These are phyloP conservation scores for Eutypa lata DNA, from an alignment of 2,329 filamentous ascomycete species.

Conservation along the genomic window DNA sequence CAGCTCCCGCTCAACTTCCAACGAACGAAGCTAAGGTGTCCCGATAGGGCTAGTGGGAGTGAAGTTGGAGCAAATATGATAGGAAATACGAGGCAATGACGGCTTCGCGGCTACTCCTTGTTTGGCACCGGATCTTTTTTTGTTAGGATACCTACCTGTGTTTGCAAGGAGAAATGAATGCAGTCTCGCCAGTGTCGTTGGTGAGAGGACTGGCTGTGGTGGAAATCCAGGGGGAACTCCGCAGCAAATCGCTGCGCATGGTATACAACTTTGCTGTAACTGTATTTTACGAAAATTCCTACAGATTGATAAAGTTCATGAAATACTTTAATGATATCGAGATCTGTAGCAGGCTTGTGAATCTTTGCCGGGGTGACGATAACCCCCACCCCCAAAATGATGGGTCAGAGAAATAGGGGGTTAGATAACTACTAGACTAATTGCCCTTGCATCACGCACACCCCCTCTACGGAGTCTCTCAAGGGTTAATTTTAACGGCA, in stretches of 20 bases:
- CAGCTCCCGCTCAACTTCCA: too few species aligned
- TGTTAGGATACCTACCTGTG: conserved; percentile 9
- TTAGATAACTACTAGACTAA: too few species aligned
- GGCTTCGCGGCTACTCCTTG: not conserved
- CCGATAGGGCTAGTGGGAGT: not conserved
- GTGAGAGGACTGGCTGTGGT: not conserved
- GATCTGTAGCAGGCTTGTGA: too few species aligned
- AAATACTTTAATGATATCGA: not conserved
- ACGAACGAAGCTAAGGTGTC: too few species aligned
- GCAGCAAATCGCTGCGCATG: too few species aligned
- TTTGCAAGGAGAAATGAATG: not conserved
- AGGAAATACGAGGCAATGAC: not conserved
- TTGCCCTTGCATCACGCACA: too few species aligned
- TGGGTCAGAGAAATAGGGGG: too few species aligned
- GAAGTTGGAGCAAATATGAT: not conserved
- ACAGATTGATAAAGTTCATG: not conserved
- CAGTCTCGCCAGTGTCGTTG: not conserved
- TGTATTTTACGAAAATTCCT: not conserved
- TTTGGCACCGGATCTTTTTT: not conserved
- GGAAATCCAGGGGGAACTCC: too few species aligned
- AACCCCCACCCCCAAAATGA: too few species aligned
- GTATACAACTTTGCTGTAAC: not conserved
- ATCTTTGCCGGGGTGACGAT: too few species aligned
- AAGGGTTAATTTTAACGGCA: too few species aligned
- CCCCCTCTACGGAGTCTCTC: too few species aligned